phyloP scores from a whole-genome alignment of 257 asterid genomes.

The Handroanthus guayacan region DNA sequence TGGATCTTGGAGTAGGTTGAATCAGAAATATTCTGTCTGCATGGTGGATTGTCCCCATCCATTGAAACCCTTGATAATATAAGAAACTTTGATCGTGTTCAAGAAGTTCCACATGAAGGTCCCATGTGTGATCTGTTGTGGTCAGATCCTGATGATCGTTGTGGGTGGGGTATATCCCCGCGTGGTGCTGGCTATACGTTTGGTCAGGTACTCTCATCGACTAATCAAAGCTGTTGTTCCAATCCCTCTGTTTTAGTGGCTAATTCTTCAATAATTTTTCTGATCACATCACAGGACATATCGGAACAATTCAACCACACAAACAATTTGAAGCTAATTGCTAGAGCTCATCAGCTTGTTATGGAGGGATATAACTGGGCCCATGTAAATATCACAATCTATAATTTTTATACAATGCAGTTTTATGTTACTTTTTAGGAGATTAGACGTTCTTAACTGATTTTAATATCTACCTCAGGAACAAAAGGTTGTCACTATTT shows the following conservation, averaged over 20 bases:
- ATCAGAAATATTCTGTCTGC: conserved; percentile 85
- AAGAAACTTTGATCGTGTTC: conserved; percentile 82
- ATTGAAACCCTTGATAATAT: conserved; percentile 82
- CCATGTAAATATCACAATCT: conserved; percentile 56
- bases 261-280: conserved; percentile 16
- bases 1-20: conserved; percentile 60
- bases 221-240: background rate
- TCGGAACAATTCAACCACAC: conserved; percentile 86
- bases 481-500: conserved; percentile 84
- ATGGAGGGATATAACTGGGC: conserved; percentile 96
- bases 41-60: conserved; percentile 86
- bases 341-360: conserved; percentile 92
- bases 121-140: conserved; percentile 92
- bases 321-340: conserved; percentile 79
- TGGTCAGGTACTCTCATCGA: conserved; percentile 63
- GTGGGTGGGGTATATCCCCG: conserved; percentile 93
- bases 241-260: background rate
- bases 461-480: conserved; percentile 51
- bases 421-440: background rate
- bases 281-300: conserved; percentile 58
- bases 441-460: conserved; percentile 24
- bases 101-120: conserved; percentile 93
- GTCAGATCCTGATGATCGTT: conserved; percentile 93
- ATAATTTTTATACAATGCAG: background rate
- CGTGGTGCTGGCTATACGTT: conserved; percentile 94